phyloP scores from a whole-genome alignment of 306 rosid genomes.

The Dicorynia guianensis region DNA sequence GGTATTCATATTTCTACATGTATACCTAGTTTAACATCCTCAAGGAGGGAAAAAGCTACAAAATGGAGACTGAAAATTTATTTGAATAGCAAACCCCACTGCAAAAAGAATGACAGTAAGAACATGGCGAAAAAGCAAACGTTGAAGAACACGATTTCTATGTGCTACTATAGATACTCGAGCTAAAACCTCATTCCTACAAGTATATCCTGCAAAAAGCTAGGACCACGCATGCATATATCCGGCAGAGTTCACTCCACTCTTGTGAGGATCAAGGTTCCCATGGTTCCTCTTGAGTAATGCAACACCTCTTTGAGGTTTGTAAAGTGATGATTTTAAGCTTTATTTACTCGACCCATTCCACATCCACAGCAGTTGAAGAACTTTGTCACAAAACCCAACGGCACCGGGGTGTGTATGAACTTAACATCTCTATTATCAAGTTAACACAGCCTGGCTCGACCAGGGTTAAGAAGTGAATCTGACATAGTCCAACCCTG shows the following conservation, averaged over 20 bases:
- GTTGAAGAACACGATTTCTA: conserved; percentile 8
- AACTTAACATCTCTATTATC: conserved; percentile 46
- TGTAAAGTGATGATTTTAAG: conserved; percentile 30
- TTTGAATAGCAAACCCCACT: background rate
- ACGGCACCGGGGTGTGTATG: conserved; percentile 37
- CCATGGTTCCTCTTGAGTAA: conserved; percentile 37
- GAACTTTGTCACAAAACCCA: conserved; percentile 35
- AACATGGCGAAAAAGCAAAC: background rate
- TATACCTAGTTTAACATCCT: conserved; percentile 12
- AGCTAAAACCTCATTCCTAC: conserved; percentile 34
- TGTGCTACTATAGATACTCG: conserved; percentile 27
- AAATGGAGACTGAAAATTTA: conserved; percentile 36
- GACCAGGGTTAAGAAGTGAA: conserved; percentile 93
- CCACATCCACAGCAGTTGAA: conserved; percentile 30
- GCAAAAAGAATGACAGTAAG: conserved; percentile 21
- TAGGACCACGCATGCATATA: conserved; percentile 23
- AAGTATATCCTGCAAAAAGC: conserved; percentile 27
- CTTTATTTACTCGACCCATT: conserved; percentile 22
- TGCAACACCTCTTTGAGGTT: conserved; percentile 29
- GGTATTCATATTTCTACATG: conserved; percentile 23
- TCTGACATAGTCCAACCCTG: conserved; percentile 99
- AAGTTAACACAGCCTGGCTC: conserved; percentile 71
- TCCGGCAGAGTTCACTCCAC: conserved; percentile 38
- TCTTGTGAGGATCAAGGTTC: conserved; percentile 40
- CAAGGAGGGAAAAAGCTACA: conserved; percentile 28